Evolutionary conservation across 768 basidiomycete species (phyloP).

Genomic region (Leccinellum albellum): DNA sequence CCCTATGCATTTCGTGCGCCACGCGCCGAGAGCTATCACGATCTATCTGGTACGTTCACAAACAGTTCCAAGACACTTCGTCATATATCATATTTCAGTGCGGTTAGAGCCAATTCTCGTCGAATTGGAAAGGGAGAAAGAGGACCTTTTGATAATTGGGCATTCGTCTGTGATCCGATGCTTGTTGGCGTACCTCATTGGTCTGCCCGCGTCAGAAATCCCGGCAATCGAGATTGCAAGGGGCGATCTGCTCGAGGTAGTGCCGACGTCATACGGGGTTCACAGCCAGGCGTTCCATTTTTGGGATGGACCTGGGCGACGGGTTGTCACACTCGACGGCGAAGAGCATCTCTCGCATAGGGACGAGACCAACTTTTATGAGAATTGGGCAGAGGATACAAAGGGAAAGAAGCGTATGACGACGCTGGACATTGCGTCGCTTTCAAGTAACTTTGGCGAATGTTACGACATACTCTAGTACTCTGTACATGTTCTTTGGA

Average conservation of each 20-base stretch:
- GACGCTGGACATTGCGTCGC: constrained; percentile 28
- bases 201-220: constrained; percentile 84
- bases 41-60: constrained; percentile 52
- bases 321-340: constrained; percentile 36
- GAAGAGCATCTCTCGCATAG: constrained; percentile 34
- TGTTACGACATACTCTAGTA: background rate
- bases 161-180: constrained; percentile 98
- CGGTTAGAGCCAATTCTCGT: constrained; percentile 90
- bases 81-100: constrained; percentile 43
- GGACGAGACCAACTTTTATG: constrained; percentile 80
- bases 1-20: constrained; percentile 92
- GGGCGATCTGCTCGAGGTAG: constrained; percentile 92
- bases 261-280: constrained; percentile 86
- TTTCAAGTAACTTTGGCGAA: constrained; percentile 10
- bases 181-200: constrained; percentile 88
- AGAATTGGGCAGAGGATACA: constrained; percentile 81
- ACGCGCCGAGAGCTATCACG: constrained; percentile 96
- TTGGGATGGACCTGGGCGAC: constrained; percentile 83
- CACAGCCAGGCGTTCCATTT: constrained; percentile 88
- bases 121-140: constrained; percentile 90
- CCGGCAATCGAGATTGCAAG: constrained; percentile 96
- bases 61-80: background rate
- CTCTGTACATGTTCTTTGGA: background rate
- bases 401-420: constrained; percentile 50
- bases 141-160: constrained; percentile 94